phyloP scores from a whole-genome alignment of 1,284 basidiomycete species.

The Tilletia horrida region DNA sequence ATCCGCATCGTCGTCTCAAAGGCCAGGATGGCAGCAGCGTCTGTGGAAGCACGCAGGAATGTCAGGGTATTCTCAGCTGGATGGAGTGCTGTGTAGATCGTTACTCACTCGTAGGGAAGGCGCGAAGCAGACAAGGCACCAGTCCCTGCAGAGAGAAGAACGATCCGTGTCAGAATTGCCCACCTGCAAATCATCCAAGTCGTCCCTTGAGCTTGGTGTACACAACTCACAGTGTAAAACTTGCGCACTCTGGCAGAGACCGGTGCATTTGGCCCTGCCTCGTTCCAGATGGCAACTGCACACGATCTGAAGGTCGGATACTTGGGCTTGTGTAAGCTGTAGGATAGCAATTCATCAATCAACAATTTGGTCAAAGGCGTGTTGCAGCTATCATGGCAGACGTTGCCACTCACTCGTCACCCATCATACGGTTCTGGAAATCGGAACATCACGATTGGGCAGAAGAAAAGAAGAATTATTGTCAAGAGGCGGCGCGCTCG shows the following conservation, averaged over 20 bases:
- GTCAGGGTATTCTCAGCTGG: background rate
- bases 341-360: slow-evolving; percentile 12
- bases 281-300: slow-evolving; percentile 34
- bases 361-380: background rate
- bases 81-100: background rate
- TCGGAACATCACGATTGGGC: background rate
- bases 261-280: slow-evolving; percentile 21
- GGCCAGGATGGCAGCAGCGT: slow-evolving; percentile 47
- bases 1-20: slow-evolving; percentile 50
- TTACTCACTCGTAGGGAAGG: slow-evolving; percentile 44
- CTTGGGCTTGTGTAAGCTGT: slow-evolving; percentile 16
- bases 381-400: slow-evolving; percentile 55
- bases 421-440: slow-evolving; percentile 53
- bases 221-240: slow-evolving; percentile 32
- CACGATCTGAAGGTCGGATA: slow-evolving; percentile 32
- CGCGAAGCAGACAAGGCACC: slow-evolving; percentile 42
- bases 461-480: no score
- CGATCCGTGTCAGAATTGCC: background rate
- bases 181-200: no score
- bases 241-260: slow-evolving; percentile 25
- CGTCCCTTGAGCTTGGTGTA: background rate
- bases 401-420: slow-evolving; percentile 59
- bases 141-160: slow-evolving; percentile 29
- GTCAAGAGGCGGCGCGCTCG: no score
- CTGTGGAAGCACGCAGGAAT: background rate